Conservation (phyloP, 306 rosid species). For the Cucurbita argyrosperma region DNA sequence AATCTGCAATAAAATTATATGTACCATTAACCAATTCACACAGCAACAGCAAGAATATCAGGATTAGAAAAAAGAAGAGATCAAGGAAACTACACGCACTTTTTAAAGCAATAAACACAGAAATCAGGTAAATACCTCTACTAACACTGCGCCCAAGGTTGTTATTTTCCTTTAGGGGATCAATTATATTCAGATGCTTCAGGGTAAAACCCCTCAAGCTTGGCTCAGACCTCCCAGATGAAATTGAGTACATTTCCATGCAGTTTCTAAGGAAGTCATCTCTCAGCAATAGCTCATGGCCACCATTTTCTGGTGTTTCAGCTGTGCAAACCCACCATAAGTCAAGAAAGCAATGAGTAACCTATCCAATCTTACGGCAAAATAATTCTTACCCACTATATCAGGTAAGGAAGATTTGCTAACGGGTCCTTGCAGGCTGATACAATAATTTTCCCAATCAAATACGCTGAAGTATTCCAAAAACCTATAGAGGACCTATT, state of each 20-base stretch:
- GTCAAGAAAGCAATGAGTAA: background rate
- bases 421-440: conserved; percentile 72
- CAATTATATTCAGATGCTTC: conserved; percentile 76
- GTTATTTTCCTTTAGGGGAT: conserved; percentile 79
- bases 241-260: conserved; percentile 45
- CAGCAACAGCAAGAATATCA: background rate
- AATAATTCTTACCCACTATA: conserved; percentile 40
- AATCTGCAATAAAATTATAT: background rate
- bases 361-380: background rate
- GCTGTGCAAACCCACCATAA: conserved; percentile 20
- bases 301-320: conserved; percentile 46
- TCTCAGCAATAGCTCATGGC: conserved; percentile 38
- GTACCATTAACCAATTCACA: background rate
- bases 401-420: conserved; percentile 52
- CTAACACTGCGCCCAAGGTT: conserved; percentile 92
- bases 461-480: conserved; percentile 76
- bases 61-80: background rate
- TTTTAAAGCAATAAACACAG: conserved; percentile 4
- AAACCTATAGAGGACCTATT: conserved; percentile 69
- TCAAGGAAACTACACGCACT: background rate
- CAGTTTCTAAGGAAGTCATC: conserved; percentile 61
- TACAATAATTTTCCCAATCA: conserved; percentile 73
- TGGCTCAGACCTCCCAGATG: conserved; percentile 36
- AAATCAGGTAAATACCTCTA: conserved; percentile 36
- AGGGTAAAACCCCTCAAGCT: conserved; percentile 36